Conservation (phyloP, 73 alveolate species). For the Tetrahymena borealis region DNA sequence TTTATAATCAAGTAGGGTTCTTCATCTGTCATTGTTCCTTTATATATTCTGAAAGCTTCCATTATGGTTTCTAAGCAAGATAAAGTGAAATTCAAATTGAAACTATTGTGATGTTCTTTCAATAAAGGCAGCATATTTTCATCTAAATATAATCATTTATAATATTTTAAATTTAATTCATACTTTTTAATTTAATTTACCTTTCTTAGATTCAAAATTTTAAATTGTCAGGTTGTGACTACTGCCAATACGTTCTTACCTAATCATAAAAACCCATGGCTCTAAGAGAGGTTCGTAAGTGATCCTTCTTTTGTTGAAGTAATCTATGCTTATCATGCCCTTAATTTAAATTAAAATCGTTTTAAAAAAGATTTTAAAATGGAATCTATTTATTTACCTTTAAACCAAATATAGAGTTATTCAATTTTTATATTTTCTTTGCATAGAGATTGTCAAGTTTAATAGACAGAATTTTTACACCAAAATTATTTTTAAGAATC, state of each 20-base stretch:
- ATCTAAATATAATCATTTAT: not conserved
- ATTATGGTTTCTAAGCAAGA: conserved; percentile 22
- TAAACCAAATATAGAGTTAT: conserved; percentile 19
- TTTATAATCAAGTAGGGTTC: conserved; percentile 37
- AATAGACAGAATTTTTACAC: conserved; percentile 4
- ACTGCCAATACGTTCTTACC: not conserved
- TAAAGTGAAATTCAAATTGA: conserved; percentile 18
- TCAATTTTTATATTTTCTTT: conserved; percentile 15
- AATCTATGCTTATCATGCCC: conserved; percentile 9
- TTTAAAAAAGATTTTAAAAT: not conserved
- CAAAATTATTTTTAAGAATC: conserved; percentile 27
- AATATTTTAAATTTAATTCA: not conserved
- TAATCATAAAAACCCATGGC: conserved; percentile 32
- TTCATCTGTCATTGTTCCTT: conserved; percentile 29
- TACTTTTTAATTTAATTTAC: not conserved
- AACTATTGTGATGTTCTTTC: conserved; percentile 35
- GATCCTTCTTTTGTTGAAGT: conserved; percentile 34
- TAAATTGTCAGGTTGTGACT: conserved; percentile 19
- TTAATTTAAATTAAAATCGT: not conserved
- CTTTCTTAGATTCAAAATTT: conserved; percentile 10
- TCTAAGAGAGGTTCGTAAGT: conserved; percentile 28
- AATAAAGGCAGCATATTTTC: conserved; percentile 30
- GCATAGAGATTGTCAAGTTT: not conserved
- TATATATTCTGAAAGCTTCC: conserved; percentile 42
- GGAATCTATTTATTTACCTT: not conserved